Evolutionary conservation across 2,329 filamentous ascomycete genomes (phyloP).

Genomic region (Pseudodiploospora longispora): DNA sequence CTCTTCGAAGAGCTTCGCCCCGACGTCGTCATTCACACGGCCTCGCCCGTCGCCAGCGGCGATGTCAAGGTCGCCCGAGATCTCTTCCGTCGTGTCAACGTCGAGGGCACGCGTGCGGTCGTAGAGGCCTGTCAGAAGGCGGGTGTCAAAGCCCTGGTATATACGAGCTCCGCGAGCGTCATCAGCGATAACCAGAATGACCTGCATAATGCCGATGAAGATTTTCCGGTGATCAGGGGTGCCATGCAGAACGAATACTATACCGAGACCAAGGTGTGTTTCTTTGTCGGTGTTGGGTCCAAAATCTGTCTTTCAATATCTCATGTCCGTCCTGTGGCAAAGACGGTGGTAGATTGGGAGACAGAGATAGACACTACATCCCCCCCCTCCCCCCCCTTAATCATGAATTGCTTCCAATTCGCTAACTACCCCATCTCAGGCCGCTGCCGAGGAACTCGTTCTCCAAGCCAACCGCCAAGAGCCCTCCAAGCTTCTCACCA

Average conservation of each 20-base stretch:
- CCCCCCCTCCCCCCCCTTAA: neutral
- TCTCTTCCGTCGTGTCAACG: conserved; percentile 74
- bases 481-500: conserved; percentile 59
- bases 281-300: too few relatives aligned
- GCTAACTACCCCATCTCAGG: conserved; percentile 30
- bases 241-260: conserved; percentile 72
- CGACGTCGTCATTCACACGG: conserved; percentile 85
- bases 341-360: too few relatives aligned
- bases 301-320: too few relatives aligned
- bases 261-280: conserved; percentile 75
- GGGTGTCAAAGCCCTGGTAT: conserved; percentile 75
- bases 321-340: too few relatives aligned
- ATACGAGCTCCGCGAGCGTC: conserved; percentile 83
- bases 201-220: conserved; percentile 77
- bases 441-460: conserved; percentile 73
- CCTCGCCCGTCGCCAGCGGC: conserved; percentile 57
- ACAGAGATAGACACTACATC: neutral
- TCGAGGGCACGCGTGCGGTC: conserved; percentile 74
- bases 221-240: conserved; percentile 67
- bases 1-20: conserved; percentile 62
- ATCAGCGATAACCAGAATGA: conserved; percentile 74
- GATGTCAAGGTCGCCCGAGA: conserved; percentile 45
- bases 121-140: conserved; percentile 63
- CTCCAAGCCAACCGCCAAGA: conserved; percentile 62
- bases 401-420: conserved; percentile 1